Evolutionary conservation across 2,329 filamentous ascomycete genomes (phyloP), one percentile per base, ranked within the genome.

Genomic region (Neofusicoccum ribis): DNA sequence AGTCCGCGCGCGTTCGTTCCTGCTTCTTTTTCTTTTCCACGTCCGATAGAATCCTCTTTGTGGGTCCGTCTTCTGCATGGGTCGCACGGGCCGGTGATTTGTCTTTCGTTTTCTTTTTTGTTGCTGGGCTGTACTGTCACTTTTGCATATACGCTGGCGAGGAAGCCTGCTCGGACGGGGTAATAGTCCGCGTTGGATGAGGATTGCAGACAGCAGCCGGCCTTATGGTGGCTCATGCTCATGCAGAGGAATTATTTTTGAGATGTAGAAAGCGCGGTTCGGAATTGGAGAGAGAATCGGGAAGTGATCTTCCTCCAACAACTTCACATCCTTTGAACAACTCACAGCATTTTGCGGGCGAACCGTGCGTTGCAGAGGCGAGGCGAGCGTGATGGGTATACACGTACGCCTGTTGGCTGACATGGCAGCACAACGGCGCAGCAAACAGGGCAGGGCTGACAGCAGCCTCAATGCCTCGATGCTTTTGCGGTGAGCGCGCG

Each of bases 1-100:
- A 27, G 31, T 46, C 54, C 41, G 54, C 54, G 54, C n/a, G 47
- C 17, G 54, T 59, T 59, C 34, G n/a, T 8, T 46, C 43, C 44
- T 59, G 9, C 14, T 34, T 58, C 20, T 20, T 31, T 12, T 31
- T 27, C 39, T 2, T 31, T 12, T 36, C 9, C n/a, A 34, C 27
- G 11, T 51, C n/a, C 20, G 46, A n/a, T 36, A 51, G 49, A 51
- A 31, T 34, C n/a, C 23, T 59, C 15, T 20, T 11, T 7, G 39
- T 34, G 11, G 27, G 54, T 59, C 23, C 15, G 23, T n/a, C 14
- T 17, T 12, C 2, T 5, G 20, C 36, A 54, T 39, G 36, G 50
- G 34, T 52, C 8, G 52, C 52, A 58, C 37, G 36, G 52, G 37
- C 6, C 20, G 17, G 37, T 14, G 20, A 36, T 54, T 43, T 49